Base-by-base conservation (phyloP, 805 yeast species). In the Kazachstania martiniae region DNA sequence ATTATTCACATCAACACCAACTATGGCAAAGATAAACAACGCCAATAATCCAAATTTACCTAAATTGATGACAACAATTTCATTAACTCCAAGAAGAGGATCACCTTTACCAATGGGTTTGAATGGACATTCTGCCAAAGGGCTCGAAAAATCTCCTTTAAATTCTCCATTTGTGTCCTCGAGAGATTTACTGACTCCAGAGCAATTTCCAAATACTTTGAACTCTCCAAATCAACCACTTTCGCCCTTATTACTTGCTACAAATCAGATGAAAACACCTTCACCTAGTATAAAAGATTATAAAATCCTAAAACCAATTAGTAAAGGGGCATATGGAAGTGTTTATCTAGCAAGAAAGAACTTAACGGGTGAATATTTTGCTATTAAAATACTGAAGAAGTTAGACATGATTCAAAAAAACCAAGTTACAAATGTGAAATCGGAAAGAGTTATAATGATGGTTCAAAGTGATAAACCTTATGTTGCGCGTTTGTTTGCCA, bases 381-480 rank as follows among this genome's bases (percentile, higher is more conserved):
- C 99, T 0, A 86, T 91, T 40, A 91, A 91, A 54, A 91, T 85
- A 10, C 61, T 91, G 40, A 83, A 77, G 46, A 91, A 91, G 56
- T 71, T 93, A 3, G 97, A 91, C 56, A 91, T 91, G 97, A 77
- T 91, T 38, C 89, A 95, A 2, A 91, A 89, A 59, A 93, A 93
- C 63, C 98, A 91, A 61, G 89, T 89, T 4, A 76, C 87, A 14
- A 91, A 91, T 52, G 95, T 93, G 21, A 82, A 81, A 47, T 82
- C 95, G 1, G 99, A 93, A 54, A 63, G 98, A 28, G 95, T 96
- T 0, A 89, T 89, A n/a, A 78, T 91, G 86, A 91, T 91, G 93
- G 77, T 93, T 2, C 97, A 91, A 51, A 73, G 94, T 3, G 89
- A 86, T 40, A 80, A 89, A 24, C 93, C 95, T 0, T 85, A 80